Evolutionary conservation across 2,329 filamentous ascomycete species (phyloP).

Genomic region (Rhytidhysteron rufulum): DNA sequence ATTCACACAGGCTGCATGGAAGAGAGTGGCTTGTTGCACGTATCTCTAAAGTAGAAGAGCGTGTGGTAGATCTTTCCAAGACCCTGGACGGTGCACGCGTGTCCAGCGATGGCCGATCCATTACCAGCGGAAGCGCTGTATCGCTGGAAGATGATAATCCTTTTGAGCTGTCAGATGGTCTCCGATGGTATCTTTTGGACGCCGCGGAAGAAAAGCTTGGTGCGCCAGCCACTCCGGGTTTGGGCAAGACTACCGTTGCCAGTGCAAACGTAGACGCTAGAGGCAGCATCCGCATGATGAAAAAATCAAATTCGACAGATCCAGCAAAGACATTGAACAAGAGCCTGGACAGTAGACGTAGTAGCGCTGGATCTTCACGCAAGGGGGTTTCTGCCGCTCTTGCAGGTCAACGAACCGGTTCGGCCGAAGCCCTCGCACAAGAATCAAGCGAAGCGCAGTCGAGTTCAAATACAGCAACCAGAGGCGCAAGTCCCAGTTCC

Average conservation of each 20-base stretch:
- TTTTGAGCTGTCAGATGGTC: conserved; percentile 89
- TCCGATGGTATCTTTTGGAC: conserved; percentile 95
- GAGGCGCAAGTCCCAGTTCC: conserved; percentile 25
- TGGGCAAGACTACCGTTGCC: conserved; percentile 88
- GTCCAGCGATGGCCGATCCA: conserved; percentile 42
- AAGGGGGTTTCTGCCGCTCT: conserved; percentile 55
- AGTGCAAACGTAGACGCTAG: conserved; percentile 82
- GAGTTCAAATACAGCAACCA: conserved; percentile 15
- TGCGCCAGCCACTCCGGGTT: conserved; percentile 79
- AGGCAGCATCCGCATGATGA: conserved; percentile 56
- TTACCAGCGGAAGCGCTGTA: conserved; percentile 50
- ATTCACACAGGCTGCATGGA: conserved; percentile 75
- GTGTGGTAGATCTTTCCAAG: conserved; percentile 87
- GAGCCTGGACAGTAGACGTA: conserved; percentile 86
- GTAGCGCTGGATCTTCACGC: conserved; percentile 81
- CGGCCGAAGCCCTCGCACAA: conserved; percentile 24
- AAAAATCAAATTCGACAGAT: conserved; percentile 41
- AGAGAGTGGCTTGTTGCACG: conserved; percentile 96
- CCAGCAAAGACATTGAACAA: conserved; percentile 61
- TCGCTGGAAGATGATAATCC: conserved; percentile 87
- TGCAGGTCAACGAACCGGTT: conserved; percentile 16
- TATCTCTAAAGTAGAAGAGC: conserved; percentile 86
- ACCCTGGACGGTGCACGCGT: conserved; percentile 55
- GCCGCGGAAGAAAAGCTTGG: conserved; percentile 90
- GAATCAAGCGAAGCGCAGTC: conserved; percentile 13